Percentiles rank a stretch among this genome's conserved stretches.
Conservation (phyloP, 495 filamentous ascomycete species). For the Staphylotrichum longicolle region DNA sequence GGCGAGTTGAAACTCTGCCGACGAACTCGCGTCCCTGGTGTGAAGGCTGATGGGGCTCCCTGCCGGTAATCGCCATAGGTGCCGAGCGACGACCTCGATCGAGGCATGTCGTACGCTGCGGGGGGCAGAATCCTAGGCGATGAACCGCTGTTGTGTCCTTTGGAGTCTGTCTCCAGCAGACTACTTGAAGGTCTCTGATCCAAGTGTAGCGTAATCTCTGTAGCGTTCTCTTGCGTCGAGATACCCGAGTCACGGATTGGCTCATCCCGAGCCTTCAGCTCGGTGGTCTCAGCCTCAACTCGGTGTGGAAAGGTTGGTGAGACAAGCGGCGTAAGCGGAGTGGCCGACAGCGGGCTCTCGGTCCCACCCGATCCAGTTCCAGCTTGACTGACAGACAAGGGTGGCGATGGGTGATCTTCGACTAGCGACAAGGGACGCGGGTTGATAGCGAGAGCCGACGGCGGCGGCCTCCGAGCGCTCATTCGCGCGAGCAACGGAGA, state of each 20-base stretch:
- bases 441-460: conserved; percentile 42
- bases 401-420: conserved; percentile 48
- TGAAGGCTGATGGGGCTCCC: not conserved
- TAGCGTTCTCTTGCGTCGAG: not conserved
- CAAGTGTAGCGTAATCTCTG: not conserved
- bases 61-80: conserved; percentile 18
- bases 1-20: conserved; percentile 29
- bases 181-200: not conserved
- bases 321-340: conserved; percentile 31
- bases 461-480: conserved; percentile 39
- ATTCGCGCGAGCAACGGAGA: conserved; percentile 19
- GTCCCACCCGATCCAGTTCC: conserved; percentile 6
- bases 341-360: conserved; percentile 20
- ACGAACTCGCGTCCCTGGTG: conserved; percentile 14
- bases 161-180: not conserved
- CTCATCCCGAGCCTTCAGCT: not conserved
- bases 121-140: not conserved
- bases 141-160: not conserved
- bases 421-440: conserved; percentile 50
- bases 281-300: conserved; percentile 3
- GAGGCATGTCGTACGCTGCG: conserved; percentile 18
- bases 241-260: conserved; percentile 3
- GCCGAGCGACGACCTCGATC: conserved; percentile 29
- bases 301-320: conserved; percentile 26
- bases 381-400: conserved; percentile 14